These are phyloP conservation scores for Bretziella fagacearum DNA, from an alignment of 2,329 filamentous ascomycete genomes.

Conservation along the genomic window DNA sequence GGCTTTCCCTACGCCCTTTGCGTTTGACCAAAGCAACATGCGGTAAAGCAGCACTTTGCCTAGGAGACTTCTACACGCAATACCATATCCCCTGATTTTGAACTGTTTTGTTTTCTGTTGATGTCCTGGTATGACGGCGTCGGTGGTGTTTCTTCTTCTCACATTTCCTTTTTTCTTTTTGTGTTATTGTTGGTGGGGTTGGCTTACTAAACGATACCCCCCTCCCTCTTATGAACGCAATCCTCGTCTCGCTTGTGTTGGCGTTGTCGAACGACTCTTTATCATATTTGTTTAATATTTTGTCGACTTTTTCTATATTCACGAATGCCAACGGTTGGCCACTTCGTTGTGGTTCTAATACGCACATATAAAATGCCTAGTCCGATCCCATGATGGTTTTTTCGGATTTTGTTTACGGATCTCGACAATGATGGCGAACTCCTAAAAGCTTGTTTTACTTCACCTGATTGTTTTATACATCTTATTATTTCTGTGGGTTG, in stretches of 20 bases:
- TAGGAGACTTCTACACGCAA: background rate
- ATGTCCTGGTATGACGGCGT: background rate
- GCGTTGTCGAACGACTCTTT: too few relatives aligned
- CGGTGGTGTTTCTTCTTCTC: background rate
- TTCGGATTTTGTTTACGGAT: background rate
- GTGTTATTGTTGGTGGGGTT: background rate
- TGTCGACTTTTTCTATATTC: too few relatives aligned
- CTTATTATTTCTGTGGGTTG: background rate
- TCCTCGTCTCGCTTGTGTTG: too few relatives aligned
- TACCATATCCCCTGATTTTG: background rate
- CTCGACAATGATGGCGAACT: slow-evolving; percentile 1
- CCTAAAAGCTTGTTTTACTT: background rate
- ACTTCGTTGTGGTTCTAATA: too few relatives aligned
- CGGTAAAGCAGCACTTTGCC: slow-evolving; percentile 20
- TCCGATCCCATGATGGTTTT: too few relatives aligned
- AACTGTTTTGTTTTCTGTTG: background rate
- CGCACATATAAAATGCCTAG: too few relatives aligned
- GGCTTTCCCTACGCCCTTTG: slow-evolving; percentile 78
- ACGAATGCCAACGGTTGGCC: too few relatives aligned
- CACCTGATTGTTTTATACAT: background rate
- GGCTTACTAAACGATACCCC: too few relatives aligned
- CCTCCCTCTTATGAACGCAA: too few relatives aligned
- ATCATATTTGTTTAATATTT: too few relatives aligned
- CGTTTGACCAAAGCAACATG: slow-evolving; percentile 48
- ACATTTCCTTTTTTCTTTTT: background rate